Percentiles rank a stretch among this genome's conserved stretches.
Evolutionary conservation across 805 yeast genomes (phyloP).

Genomic region (Brettanomyces bruxellensis): DNA sequence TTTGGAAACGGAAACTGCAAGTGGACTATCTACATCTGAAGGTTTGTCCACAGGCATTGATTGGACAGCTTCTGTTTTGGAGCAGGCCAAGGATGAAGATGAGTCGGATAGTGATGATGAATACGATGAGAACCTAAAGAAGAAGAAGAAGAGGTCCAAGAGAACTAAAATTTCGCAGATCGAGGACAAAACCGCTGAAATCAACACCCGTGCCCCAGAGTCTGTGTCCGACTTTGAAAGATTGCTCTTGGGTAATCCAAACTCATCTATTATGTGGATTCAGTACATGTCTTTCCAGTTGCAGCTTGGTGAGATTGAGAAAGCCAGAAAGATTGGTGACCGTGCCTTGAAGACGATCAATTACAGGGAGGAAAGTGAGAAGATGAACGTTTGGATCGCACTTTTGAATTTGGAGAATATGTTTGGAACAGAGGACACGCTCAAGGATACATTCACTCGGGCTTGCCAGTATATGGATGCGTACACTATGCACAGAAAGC

Average conservation of each 20-base stretch:
- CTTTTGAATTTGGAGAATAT: conserved; percentile 86
- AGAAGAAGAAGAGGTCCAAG: conserved; percentile 34
- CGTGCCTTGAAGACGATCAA: conserved; percentile 87
- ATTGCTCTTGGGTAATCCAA: conserved; percentile 82
- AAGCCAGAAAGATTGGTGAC: conserved; percentile 87
- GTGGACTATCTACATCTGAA: conserved; percentile 19
- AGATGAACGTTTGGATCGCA: conserved; percentile 94
- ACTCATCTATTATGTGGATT: conserved; percentile 93
- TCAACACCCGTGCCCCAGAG: conserved; percentile 81
- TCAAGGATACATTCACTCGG: conserved; percentile 73
- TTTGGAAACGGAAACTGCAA: conserved; percentile 20
- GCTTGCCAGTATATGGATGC: conserved; percentile 92
- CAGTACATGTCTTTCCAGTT: conserved; percentile 97
- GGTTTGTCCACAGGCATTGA: conserved; percentile 88
- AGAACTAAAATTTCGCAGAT: conserved; percentile 32
- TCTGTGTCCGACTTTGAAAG: conserved; percentile 90
- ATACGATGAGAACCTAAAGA: conserved; percentile 29
- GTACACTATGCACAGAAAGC: conserved; percentile 66
- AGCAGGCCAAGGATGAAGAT: conserved; percentile 58
- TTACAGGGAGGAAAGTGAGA: conserved; percentile 87
- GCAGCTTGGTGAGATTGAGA: conserved; percentile 87
- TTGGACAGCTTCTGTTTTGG: conserved; percentile 89
- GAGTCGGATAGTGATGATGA: conserved; percentile 47
- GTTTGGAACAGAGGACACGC: conserved; percentile 78
- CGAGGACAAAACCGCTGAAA: conserved; percentile 79